Base-by-base conservation (phyloP, 768 basidiomycete genomes). In the Clavulina sp. region DNA sequence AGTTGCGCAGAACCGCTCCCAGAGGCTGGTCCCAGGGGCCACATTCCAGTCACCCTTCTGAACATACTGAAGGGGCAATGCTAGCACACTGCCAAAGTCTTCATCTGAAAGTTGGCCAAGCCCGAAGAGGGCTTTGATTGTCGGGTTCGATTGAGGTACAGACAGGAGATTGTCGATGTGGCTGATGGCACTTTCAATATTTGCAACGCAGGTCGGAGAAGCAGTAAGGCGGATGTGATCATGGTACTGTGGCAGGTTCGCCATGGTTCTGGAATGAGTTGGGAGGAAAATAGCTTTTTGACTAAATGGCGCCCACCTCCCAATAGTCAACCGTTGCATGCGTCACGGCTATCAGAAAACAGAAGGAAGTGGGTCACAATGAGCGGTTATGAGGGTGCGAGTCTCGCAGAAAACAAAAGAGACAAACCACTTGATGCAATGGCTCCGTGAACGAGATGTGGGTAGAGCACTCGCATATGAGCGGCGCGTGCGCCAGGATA, bases 401-500 rank as follows among this genome's bases (percentile, higher is more conserved):
- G n/a, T n/a, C n/a, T n/a, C n/a, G n/a, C n/a, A n/a, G n/a, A n/a
- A n/a, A n/a, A n/a, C n/a, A n/a, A n/a, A n/a, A n/a, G n/a, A n/a
- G n/a, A n/a, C n/a, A n/a, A 24, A 61, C 84, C 88, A 53, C 84
- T 86, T 16, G 82, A 85, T 1, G 89, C 86, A 52, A 95, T 89
- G 2, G 85, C 80, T 21, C 88, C 91, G 63, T 73, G 89, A 3
- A 87, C 82, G n/a, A 92, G 69, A 30, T 89, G 77, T 0, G 89
- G 88, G 60, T 88, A 91, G 24, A 91, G 71, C 30, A 86, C 67
- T 50, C 75, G 77, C 82, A 93, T 88, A 60, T 93, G 86, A 0
- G 92, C 92, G 0, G 89, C 81, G 9, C 91, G 79, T 5, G 91
- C 92, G 54, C 92, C 92, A 6, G 89, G 88, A 58, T 93, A 93